Base-by-base conservation (phyloP, 2,329 filamentous ascomycete genomes). In the Clarireedia homoeocarpa region DNA sequence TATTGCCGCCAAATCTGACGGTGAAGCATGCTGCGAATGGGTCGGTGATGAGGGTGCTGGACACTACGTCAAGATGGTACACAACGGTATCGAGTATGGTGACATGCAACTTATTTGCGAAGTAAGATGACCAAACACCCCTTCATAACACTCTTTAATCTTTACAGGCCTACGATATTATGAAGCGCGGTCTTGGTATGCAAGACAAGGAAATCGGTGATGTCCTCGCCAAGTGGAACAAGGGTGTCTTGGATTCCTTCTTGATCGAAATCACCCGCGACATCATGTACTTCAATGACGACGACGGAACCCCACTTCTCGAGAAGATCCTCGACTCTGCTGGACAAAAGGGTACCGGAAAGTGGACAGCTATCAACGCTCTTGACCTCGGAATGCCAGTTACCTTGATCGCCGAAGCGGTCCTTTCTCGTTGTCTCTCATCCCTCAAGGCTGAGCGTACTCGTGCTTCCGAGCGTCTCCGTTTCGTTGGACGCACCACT, bases 41-140 rank as follows among this genome's bases (percentile, higher is more conserved):
- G 94, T 99, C 69, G 94, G 94, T 79, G 94, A 97, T 77, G 91
- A 97, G 76, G 94, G 94, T 84, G 89, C 94, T 77, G 94, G 94
- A 69, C 94, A 99, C 86, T 99, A 96, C 82, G 92, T 99, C 81
- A 99, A 99, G 89, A 99, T 99, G 94, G 94, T 99, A 63, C 94
- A 99, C 87, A 99, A 99, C 79, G 94, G 94, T 83, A 99, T 99
- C 70, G 94, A 99, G 80, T 99, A 99, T 74, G 94, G 94, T 85
- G 94, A 99, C 80, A 99, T 99, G 94, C 94, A 99, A 82, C 83
- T 99, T 71, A 99, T 99, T 74, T 95, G 88, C 77, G 94, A 99
- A 86, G 92, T 96, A 77, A 68, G 83, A 48, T 23, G 14, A 6
- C 15, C 34, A 7, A n/a, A 10, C 24, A 6, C 12, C 9, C n/a